A percentile compares a stretch with the other conserved stretches of the same genome.
Conservation (phyloP, 2,329 filamentous ascomycete species). For the Paecilomyces niveus region DNA sequence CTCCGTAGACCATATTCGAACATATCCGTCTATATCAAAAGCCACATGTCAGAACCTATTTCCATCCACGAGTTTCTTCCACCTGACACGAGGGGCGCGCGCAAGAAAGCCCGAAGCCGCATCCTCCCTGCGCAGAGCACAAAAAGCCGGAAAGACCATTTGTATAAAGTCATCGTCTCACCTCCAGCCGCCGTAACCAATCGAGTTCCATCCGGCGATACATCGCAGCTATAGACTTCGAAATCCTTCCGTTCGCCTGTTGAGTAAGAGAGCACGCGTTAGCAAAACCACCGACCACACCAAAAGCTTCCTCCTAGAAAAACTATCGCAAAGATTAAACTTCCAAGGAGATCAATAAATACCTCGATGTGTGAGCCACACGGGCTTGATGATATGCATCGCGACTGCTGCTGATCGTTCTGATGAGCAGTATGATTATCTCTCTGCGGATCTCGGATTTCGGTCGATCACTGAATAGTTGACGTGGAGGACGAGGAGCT, state of each 20-base stretch:
- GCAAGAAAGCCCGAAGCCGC: neutral
- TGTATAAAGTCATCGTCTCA: slow-evolving; percentile 36
- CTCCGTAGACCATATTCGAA: slow-evolving; percentile 96
- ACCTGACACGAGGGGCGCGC: neutral
- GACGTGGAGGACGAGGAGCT: slow-evolving; percentile 13
- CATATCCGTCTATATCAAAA: slow-evolving; percentile 67
- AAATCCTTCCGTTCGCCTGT: slow-evolving; percentile 93
- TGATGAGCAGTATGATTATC: slow-evolving; percentile 1
- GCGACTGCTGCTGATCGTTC: slow-evolving; percentile 8
- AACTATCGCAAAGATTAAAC: neutral
- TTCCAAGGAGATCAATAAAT: slow-evolving; percentile 20
- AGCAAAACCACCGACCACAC: neutral
- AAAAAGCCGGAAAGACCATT: slow-evolving; percentile 8
- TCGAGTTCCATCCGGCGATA: slow-evolving; percentile 87
- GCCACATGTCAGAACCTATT: neutral
- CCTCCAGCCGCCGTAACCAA: slow-evolving; percentile 91
- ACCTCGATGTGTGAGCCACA: slow-evolving; percentile 93
- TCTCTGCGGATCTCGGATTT: neutral
- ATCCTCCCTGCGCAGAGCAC: neutral
- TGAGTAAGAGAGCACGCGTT: slow-evolving; percentile 6
- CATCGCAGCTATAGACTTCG: slow-evolving; percentile 96
- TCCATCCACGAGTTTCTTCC: neutral
- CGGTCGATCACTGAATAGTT: slow-evolving; percentile 11
- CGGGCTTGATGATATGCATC: slow-evolving; percentile 88
- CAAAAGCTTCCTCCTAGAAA: neutral